Evolutionary conservation across 2,329 filamentous ascomycete genomes (phyloP), one percentile per base, ranked within the genome.

Genomic region (Phaeomoniella chlamydospora): DNA sequence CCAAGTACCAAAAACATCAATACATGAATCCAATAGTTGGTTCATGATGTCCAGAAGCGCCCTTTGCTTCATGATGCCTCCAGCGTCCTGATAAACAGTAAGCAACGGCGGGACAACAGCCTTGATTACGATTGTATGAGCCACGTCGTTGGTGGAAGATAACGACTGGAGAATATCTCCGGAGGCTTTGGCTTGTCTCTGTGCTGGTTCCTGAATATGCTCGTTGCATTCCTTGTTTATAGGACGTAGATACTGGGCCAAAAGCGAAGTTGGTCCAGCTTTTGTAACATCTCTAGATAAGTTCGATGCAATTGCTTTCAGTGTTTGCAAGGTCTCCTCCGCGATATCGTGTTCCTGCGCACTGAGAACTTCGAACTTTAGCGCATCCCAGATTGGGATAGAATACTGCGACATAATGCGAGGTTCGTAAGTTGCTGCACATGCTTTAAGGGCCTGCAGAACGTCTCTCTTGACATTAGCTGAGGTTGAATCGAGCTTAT

Each of bases 381-480:
- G 51, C 5, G 74, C 67, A 45, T 80, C 74, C 76, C 76, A 81
- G 2, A 80, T 58, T 1, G 71, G 75, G 34, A 76, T 68, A 0
- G 74, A 75, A 46, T 77, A 77, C 9, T 69, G 65, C 5, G 73
- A 72, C 17, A 80, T 62, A 0, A 70, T 74, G 9, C 62, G 59
- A 5, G 68, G 61, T 14, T 70, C 70, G 42, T 79, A 81, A 11
- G 68, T 65, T n/a, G 53, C 49, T 15, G 75, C 64, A 40, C 73
- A 78, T 2, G 72, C 67, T 29, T 65, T 62, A 33, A 80, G 60
- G n/a, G 74, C 65, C 48, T 74, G 72, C 4, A 81, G 57, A 1
- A 76, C 72, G 54, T 80, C 77, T 55, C 72, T 69, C 67, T 80
- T 80, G 13, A 77, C 77, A 50, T 76, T 79, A 42, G 70, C 64